phyloP scores from a whole-genome alignment of 306 rosid species.

The Ziziphus jujuba region DNA sequence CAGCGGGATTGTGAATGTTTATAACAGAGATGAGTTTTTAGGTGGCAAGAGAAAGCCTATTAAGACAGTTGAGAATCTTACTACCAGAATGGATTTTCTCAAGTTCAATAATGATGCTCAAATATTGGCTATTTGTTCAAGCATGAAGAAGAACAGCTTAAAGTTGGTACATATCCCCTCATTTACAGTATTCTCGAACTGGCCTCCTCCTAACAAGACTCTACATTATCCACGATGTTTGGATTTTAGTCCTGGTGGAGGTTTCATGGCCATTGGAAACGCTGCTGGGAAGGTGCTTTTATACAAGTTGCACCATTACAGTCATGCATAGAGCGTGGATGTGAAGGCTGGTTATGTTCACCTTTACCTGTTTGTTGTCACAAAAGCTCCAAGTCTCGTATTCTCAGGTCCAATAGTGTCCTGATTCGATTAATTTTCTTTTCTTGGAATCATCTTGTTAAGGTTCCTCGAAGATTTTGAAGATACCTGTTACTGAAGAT shows the following conservation, averaged over 20 bases:
- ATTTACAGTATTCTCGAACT: conserved; percentile 72
- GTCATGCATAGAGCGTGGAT: conserved; percentile 32
- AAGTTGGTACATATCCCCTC: conserved; percentile 76
- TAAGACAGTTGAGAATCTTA: conserved; percentile 51
- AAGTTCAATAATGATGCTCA: conserved; percentile 59
- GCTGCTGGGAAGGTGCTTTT: conserved; percentile 70
- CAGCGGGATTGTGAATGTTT: conserved; percentile 55
- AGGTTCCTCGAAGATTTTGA: neutral
- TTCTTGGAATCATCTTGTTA: neutral
- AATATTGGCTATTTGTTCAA: conserved; percentile 66
- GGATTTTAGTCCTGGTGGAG: conserved; percentile 92
- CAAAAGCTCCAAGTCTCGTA: no score
- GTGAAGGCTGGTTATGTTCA: neutral
- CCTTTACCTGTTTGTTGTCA: neutral
- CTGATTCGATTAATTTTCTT: neutral
- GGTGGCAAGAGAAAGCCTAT: conserved; percentile 66
- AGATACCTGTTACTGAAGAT: neutral
- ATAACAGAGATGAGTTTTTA: conserved; percentile 52
- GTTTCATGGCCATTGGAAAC: conserved; percentile 85
- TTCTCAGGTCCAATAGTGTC: neutral
- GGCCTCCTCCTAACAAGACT: conserved; percentile 55
- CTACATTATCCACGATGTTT: conserved; percentile 62
- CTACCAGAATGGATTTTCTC: conserved; percentile 51
- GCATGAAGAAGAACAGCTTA: conserved; percentile 67
- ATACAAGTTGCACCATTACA: conserved; percentile 55